Conservation (phyloP, 805 yeast genomes). For the Spathaspora arborariae region DNA sequence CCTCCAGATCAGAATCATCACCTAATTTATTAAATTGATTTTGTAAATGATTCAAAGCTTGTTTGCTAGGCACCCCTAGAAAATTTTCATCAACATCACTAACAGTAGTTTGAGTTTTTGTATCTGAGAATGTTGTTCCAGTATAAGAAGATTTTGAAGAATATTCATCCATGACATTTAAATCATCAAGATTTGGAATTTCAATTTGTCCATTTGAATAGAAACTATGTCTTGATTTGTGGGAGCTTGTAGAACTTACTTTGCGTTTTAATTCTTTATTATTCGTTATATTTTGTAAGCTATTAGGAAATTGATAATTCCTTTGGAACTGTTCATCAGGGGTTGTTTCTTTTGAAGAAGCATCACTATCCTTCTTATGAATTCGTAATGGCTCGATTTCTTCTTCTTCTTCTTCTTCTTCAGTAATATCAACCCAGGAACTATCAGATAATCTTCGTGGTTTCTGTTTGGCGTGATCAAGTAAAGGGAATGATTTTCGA, state of each 20-base stretch:
- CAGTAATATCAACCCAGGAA: conserved; percentile 1
- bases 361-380: conserved; percentile 3
- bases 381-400: conserved; percentile 14
- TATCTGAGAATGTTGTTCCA: conserved; percentile 26
- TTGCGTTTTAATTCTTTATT: conserved; percentile 13
- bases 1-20: conserved; percentile 27
- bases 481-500: not conserved
- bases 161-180: conserved; percentile 10
- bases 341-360: conserved; percentile 8
- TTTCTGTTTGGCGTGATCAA: not conserved
- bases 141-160: conserved; percentile 13
- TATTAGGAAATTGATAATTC: conserved; percentile 36
- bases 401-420: conserved; percentile 3
- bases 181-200: conserved; percentile 35
- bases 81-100: conserved; percentile 18
- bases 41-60: conserved; percentile 23
- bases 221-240: conserved; percentile 15
- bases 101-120: conserved; percentile 16
- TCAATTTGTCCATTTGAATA: conserved; percentile 33
- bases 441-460: not conserved
- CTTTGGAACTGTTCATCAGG: conserved; percentile 1
- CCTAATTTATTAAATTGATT: conserved; percentile 23
- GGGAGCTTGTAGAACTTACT: conserved; percentile 12
- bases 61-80: conserved; percentile 32
- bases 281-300: conserved; percentile 30